Evolutionary conservation across 495 filamentous ascomycete species (phyloP), one percentile per base, ranked within the genome.

Genomic region (Tuber microsphaerosporum): DNA sequence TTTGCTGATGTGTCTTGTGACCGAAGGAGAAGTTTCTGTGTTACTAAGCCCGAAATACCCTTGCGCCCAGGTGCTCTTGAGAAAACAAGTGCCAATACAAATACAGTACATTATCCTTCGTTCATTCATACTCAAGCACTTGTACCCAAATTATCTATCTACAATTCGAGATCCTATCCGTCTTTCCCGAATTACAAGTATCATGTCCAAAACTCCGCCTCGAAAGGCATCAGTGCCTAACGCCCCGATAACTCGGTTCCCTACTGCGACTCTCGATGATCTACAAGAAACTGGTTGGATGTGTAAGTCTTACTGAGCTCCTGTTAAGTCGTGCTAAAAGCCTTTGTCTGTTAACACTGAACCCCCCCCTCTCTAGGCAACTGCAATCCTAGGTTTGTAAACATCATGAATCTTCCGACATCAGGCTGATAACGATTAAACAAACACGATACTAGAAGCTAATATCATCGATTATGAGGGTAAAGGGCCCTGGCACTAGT

Each of bases 321-420:
- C 56, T 17, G 56, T 61, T n/a, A 3, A 16, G 12, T 22, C 8
- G 51, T 31, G 2, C 3, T 17, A 14, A 31, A n/a, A 31, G n/a
- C 22, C n/a, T 34, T 34, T 19, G 56, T 34, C 34, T 19, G 16
- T 34, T 65, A 26, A 65, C 26, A 19, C 56, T 34, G 56, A 34
- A 31, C 17, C 34, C 6, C 31, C 6, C 26, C 56, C n/a, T 34
- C 56, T 2, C n/a, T 1, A 65, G 56, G 56, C 56, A 34, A 65
- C 56, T 65, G 56, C 56, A 65, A 34, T 65, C 56, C 56, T 34
- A 65, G 56, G 56, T 65, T 65, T 34, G 56, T 10, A 65, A 61
- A 34, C 26, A 65, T 26, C 26, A 65, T 65, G 56, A 65, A 65
- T 34, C 26, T n/a, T 65, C 26, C 26, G 16, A 4, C 26, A 65